Percentiles rank a stretch among this genome's conserved stretches.
These are phyloP conservation scores for Trichopus zeylanicus DNA, from an alignment of 116 monocot genomes.

Conservation along the genomic window DNA sequence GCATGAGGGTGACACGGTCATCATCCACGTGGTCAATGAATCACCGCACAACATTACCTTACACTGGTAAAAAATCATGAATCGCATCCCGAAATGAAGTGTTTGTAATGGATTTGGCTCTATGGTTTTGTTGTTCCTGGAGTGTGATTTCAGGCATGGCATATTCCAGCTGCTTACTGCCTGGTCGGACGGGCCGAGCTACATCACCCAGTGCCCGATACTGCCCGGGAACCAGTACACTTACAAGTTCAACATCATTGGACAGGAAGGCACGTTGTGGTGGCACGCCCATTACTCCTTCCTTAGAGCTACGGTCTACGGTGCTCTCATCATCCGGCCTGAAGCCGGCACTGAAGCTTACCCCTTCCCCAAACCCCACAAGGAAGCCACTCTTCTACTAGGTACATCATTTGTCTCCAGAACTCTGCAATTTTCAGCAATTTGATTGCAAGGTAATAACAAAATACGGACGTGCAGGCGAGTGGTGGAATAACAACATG, in stretches of 20 bases:
- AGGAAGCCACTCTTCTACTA: conserved; percentile 27
- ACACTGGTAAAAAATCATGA: conserved; percentile 38
- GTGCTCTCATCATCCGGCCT: conserved; percentile 33
- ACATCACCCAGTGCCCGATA: conserved; percentile 37
- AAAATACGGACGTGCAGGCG: conserved; percentile 26
- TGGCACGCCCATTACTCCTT: conserved; percentile 34
- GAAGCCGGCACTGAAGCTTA: conserved; percentile 7
- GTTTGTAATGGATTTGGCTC: background rate
- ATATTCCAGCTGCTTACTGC: conserved; percentile 22
- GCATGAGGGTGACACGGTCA: conserved; percentile 44
- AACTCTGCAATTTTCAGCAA: no score
- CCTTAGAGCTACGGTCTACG: conserved; percentile 35
- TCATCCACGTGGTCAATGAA: conserved; percentile 43
- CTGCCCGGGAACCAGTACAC: conserved; percentile 26
- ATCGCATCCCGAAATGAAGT: background rate
- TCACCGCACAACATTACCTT: conserved; percentile 59
- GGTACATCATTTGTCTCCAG: no score
- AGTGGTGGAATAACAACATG: conserved; percentile 55
- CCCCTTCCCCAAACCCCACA: conserved; percentile 34
- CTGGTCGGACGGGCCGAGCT: conserved; percentile 33
- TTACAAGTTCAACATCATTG: conserved; percentile 26
- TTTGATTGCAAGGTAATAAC: no score
- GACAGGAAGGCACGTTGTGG: conserved; percentile 40
- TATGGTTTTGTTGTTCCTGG: background rate
- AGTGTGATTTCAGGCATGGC: conserved; percentile 45